Conservation (phyloP, 2,329 filamentous ascomycete genomes). For the Ceratocystis albifundus region DNA sequence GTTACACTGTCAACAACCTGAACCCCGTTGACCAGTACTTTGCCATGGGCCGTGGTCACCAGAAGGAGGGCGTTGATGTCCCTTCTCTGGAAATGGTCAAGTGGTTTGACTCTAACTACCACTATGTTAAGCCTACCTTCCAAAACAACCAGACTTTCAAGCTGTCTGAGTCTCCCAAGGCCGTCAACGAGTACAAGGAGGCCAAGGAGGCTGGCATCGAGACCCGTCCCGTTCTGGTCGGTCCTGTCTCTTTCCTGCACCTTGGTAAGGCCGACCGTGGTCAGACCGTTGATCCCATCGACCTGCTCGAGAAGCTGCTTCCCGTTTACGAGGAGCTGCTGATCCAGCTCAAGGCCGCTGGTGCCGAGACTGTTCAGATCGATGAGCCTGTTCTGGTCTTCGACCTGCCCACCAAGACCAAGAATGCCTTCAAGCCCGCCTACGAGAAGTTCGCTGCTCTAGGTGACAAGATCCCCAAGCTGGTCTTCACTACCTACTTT, state of each 20-base stretch:
- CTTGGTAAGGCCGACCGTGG: slow-evolving; percentile 97
- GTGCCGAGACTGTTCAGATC: slow-evolving; percentile 93
- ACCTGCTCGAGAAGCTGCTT: slow-evolving; percentile 82
- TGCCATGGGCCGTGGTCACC: slow-evolving; percentile 97
- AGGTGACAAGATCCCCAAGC: slow-evolving; percentile 70
- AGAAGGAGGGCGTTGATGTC: slow-evolving; percentile 88
- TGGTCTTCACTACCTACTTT: slow-evolving; percentile 94
- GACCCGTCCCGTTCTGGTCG: slow-evolving; percentile 89
- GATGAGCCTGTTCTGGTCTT: slow-evolving; percentile 96
- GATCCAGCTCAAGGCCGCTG: slow-evolving; percentile 84
- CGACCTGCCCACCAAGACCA: slow-evolving; percentile 78
- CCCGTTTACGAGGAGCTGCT: slow-evolving; percentile 93
- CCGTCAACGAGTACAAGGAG: slow-evolving; percentile 86
- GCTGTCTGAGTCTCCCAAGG: slow-evolving; percentile 78
- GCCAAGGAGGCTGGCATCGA: slow-evolving; percentile 91
- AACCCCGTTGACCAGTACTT: slow-evolving; percentile 93
- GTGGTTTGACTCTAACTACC: slow-evolving; percentile 99
- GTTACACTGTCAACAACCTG: slow-evolving; percentile 84
- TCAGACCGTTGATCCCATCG: slow-evolving; percentile 85
- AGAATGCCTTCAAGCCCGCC: slow-evolving; percentile 94
- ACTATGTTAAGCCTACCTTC: slow-evolving; percentile 98
- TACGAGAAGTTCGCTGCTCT: slow-evolving; percentile 78
- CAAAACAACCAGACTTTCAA: slow-evolving; percentile 96
- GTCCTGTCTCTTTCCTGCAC: slow-evolving; percentile 93
- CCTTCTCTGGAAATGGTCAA: slow-evolving; percentile 98